Evolutionary conservation across 2,329 filamentous ascomycete genomes (phyloP).

Genomic region (Metarhizium guizhouense): DNA sequence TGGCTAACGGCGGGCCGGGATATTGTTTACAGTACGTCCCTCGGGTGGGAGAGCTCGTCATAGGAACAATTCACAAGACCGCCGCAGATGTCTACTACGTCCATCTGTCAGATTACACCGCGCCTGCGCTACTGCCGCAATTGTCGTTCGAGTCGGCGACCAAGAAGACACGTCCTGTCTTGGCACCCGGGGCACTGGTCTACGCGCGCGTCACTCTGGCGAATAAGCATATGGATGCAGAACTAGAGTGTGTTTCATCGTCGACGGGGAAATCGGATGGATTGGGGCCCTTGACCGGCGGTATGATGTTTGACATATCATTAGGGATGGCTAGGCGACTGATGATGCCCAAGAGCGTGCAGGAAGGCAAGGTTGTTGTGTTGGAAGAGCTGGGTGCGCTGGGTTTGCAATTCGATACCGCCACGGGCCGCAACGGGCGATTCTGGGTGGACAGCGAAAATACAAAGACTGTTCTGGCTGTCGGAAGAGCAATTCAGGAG

Average conservation of each 20-base stretch:
- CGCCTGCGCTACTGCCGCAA: slow-evolving; percentile 66
- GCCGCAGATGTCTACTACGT: slow-evolving; percentile 73
- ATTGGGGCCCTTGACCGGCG: slow-evolving; percentile 71
- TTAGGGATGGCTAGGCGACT: slow-evolving; percentile 73
- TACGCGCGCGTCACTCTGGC: slow-evolving; percentile 78
- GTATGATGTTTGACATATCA: slow-evolving; percentile 79
- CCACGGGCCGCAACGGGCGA: slow-evolving; percentile 83
- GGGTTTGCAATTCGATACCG: slow-evolving; percentile 84
- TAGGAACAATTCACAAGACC: slow-evolving; percentile 74
- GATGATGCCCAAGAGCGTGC: slow-evolving; percentile 53
- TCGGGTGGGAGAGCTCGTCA: slow-evolving; percentile 72
- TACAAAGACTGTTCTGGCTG: slow-evolving; percentile 61
- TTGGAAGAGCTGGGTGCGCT: slow-evolving; percentile 69
- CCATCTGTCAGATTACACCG: slow-evolving; percentile 56
- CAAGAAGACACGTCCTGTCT: slow-evolving; percentile 80
- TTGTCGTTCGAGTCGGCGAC: slow-evolving; percentile 89
- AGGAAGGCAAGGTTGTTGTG: slow-evolving; percentile 58
- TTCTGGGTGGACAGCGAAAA: slow-evolving; percentile 84
- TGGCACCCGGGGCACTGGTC: slow-evolving; percentile 67
- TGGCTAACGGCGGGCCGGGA: neutral
- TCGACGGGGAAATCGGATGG: slow-evolving; percentile 84
- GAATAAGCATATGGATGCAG: slow-evolving; percentile 76
- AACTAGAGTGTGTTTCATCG: slow-evolving; percentile 82
- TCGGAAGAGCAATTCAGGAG: slow-evolving; percentile 69
- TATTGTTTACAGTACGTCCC: slow-evolving; percentile 58